Evolutionary conservation across 441 rosid species (phyloP).

Genomic region (Eruca vesicaria): DNA sequence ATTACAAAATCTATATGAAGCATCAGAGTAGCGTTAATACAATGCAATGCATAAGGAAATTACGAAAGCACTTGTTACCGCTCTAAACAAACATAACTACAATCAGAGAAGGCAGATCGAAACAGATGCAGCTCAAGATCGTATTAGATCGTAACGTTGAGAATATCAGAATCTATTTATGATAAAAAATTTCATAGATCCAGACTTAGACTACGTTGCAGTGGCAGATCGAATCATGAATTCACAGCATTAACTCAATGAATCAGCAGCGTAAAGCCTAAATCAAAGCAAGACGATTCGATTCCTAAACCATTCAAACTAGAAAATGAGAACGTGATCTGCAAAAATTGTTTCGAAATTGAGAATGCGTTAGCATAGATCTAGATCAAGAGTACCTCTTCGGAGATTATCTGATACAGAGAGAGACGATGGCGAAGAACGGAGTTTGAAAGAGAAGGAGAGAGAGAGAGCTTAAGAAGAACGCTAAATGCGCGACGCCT

Average conservation of each 20-base stretch:
- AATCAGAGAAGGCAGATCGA: not conserved
- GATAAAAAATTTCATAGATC: not conserved
- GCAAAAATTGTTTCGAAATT: not conserved
- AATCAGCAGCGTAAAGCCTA: not conserved
- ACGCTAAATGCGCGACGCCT: conserved; percentile 22
- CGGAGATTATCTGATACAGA: not conserved
- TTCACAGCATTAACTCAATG: not conserved
- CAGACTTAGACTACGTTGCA: not conserved
- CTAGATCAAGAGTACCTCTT: conserved; percentile 12
- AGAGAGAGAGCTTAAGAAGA: not conserved
- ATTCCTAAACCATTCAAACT: not conserved
- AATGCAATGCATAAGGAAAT: not conserved
- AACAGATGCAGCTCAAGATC: not conserved
- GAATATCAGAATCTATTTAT: not conserved
- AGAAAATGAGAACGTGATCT: not conserved
- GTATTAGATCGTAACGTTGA: not conserved
- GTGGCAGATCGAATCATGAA: not conserved
- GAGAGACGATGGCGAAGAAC: not conserved
- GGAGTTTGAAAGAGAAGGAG: not conserved
- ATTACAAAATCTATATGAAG: too few relatives aligned
- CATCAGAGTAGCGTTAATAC: too few relatives aligned
- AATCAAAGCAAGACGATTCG: not conserved
- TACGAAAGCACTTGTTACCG: not conserved
- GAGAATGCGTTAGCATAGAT: conserved; percentile 2
- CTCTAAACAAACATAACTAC: not conserved